Percentiles rank a stretch among this genome's conserved stretches.
Evolutionary conservation across 345 rosid species (phyloP).

Genomic region (Syzygium grande): DNA sequence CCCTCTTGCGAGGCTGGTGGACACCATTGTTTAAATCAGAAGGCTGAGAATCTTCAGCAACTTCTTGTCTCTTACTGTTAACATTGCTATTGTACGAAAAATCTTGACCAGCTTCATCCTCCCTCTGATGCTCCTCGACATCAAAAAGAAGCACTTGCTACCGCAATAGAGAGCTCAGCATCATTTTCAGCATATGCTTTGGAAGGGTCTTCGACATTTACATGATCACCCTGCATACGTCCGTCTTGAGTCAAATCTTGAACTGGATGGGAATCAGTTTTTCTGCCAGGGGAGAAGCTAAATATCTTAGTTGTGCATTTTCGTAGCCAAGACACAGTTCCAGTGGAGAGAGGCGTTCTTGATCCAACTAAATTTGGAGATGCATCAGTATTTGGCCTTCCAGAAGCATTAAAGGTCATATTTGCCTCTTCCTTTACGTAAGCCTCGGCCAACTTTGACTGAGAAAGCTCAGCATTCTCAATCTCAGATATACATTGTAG

Average conservation of each 20-base stretch:
- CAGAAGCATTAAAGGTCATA: conserved; percentile 9
- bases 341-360: conserved; percentile 48
- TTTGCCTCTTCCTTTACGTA: conserved; percentile 14
- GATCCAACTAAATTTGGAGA: conserved; percentile 27
- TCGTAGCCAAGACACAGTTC: conserved; percentile 67
- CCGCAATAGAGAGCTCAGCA: conserved; percentile 31
- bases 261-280: conserved; percentile 27
- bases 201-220: conserved; percentile 24
- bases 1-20: conserved; percentile 31
- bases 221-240: conserved; percentile 15
- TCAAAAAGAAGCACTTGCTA: conserved; percentile 29
- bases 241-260: conserved; percentile 21
- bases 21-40: conserved; percentile 34
- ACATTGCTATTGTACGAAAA: conserved; percentile 40
- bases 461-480: conserved; percentile 41
- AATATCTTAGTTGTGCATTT: conserved; percentile 81
- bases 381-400: conserved; percentile 17
- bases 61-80: conserved; percentile 33
- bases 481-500: conserved; percentile 39
- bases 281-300: conserved; percentile 63
- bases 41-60: conserved; percentile 39
- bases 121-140: conserved; percentile 37
- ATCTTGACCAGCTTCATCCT: conserved; percentile 31
- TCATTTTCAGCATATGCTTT: conserved; percentile 24
- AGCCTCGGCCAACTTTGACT: conserved; percentile 28